Conservation (phyloP, 116 monocot genomes). For the Phalaenopsis hybrid region DNA sequence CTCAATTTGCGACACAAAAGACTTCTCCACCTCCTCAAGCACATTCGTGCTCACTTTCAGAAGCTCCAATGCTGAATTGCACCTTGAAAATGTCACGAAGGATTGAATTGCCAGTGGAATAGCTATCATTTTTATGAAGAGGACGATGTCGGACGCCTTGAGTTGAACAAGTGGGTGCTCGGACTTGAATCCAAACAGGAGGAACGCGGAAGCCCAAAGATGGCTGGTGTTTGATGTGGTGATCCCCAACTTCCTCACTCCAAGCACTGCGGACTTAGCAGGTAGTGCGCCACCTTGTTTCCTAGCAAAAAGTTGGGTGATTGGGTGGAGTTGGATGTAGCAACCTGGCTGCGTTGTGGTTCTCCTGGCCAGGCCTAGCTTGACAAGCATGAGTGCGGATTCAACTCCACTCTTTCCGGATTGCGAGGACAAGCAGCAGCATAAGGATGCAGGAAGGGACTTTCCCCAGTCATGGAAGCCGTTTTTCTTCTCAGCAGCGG, state of each 20-base stretch:
- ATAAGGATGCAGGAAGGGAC: constrained; percentile 19
- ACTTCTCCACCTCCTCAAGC: constrained; percentile 87
- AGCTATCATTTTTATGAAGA: constrained; percentile 67
- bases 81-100: constrained; percentile 74
- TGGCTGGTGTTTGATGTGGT: constrained; percentile 38
- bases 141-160: constrained; percentile 52
- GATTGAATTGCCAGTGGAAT: constrained; percentile 67
- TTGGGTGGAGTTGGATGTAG: constrained; percentile 79
- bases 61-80: constrained; percentile 72
- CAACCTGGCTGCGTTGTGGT: constrained; percentile 37
- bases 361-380: constrained; percentile 65
- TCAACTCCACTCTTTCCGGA: constrained; percentile 46
- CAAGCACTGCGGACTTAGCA: constrained; percentile 49
- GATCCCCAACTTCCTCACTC: constrained; percentile 30
- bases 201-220: constrained; percentile 76
- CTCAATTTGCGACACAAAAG: constrained; percentile 65
- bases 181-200: constrained; percentile 83
- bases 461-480: constrained; percentile 33
- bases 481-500: constrained; percentile 43
- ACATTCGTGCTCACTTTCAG: constrained; percentile 79
- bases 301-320: constrained; percentile 52
- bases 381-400: constrained; percentile 48
- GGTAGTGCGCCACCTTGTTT: constrained; percentile 33
- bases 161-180: constrained; percentile 74
- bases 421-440: constrained; percentile 34